Percentiles rank a stretch among this genome's conserved stretches.
These are phyloP conservation scores for Drosera capensis DNA, from an alignment of 148 eudicot genomes.

Conservation along the genomic window DNA sequence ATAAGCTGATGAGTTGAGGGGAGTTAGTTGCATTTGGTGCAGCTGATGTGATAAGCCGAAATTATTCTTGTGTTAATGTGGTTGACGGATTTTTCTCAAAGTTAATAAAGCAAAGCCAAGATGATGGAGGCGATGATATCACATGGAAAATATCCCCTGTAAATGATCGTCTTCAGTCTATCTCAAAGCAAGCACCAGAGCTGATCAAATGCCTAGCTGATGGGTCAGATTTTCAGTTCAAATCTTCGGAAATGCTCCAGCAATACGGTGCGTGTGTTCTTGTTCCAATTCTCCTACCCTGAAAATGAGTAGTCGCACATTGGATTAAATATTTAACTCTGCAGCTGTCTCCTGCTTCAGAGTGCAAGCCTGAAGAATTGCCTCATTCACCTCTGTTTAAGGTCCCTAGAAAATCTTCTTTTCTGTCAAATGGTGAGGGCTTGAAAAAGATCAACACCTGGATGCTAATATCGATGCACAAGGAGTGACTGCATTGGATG, in stretches of 20 bases:
- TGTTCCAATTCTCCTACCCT: neutral
- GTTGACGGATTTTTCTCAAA: conserved; percentile 9
- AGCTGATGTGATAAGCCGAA: neutral
- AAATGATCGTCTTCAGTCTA: conserved; percentile 59
- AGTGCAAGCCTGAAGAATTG: conserved; percentile 33
- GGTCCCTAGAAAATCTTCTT: conserved; percentile 18
- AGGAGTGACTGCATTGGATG: conserved; percentile 12
- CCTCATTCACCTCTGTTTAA: conserved; percentile 26
- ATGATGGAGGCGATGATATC: conserved; percentile 80
- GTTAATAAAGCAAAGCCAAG: conserved; percentile 91
- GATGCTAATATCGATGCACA: conserved; percentile 10
- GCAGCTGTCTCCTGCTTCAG: conserved; percentile 24
- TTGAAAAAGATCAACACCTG: conserved; percentile 15
- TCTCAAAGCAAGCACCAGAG: conserved; percentile 52
- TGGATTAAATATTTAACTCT: conserved; percentile 6
- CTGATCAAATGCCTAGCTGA: conserved; percentile 58
- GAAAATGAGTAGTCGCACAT: conserved; percentile 2
- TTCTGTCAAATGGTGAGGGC: conserved; percentile 16
- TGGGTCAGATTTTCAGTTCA: conserved; percentile 59
- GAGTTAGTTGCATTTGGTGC: neutral
- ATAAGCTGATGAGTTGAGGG: too few species aligned
- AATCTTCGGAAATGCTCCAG: conserved; percentile 32
- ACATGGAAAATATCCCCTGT: conserved; percentile 93
- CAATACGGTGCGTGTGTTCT: conserved; percentile 24
- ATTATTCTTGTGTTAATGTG: neutral